Evolutionary conservation across 2,329 filamentous ascomycete species (phyloP).

Genomic region (Neonectria ditissima): DNA sequence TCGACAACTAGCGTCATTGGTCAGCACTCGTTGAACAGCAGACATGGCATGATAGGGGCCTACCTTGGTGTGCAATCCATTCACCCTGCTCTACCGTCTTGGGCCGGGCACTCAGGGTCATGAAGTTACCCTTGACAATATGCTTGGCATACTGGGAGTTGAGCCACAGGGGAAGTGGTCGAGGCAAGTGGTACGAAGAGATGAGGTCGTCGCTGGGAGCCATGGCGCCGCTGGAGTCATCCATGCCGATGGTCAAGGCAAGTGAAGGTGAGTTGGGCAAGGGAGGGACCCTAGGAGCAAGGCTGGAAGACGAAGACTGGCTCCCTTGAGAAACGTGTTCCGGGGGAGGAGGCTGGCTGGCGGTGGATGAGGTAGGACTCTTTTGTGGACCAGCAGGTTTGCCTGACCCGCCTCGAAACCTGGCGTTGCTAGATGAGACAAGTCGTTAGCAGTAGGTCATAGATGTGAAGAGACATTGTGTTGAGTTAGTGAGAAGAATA

Average conservation of each 20-base stretch:
- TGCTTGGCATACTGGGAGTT: conserved; percentile 82
- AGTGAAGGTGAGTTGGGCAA: conserved; percentile 73
- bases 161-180: conserved; percentile 76
- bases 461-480: conserved; percentile 15
- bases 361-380: conserved; percentile 63
- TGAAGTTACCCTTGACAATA: conserved; percentile 97
- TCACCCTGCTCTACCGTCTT: conserved; percentile 95
- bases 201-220: conserved; percentile 66
- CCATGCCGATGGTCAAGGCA: conserved; percentile 75
- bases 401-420: conserved; percentile 67
- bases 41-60: conserved; percentile 9
- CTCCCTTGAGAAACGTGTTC: conserved; percentile 59
- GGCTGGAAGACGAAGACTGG: conserved; percentile 63
- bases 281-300: conserved; percentile 70
- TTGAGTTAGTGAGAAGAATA: conserved; percentile 20
- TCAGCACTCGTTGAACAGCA: not conserved
- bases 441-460: conserved; percentile 43
- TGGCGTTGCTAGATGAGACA: conserved; percentile 61
- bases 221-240: conserved; percentile 65
- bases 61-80: conserved; percentile 96
- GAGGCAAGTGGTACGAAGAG: conserved; percentile 72
- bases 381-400: conserved; percentile 64
- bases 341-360: conserved; percentile 62
- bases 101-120: conserved; percentile 94
- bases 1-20: conserved; percentile 76